A percentile compares a stretch with the other conserved stretches of the same genome.
phyloP scores from a whole-genome alignment of 2,329 filamentous ascomycete genomes.

The Colletotrichum gloeosporioides region DNA sequence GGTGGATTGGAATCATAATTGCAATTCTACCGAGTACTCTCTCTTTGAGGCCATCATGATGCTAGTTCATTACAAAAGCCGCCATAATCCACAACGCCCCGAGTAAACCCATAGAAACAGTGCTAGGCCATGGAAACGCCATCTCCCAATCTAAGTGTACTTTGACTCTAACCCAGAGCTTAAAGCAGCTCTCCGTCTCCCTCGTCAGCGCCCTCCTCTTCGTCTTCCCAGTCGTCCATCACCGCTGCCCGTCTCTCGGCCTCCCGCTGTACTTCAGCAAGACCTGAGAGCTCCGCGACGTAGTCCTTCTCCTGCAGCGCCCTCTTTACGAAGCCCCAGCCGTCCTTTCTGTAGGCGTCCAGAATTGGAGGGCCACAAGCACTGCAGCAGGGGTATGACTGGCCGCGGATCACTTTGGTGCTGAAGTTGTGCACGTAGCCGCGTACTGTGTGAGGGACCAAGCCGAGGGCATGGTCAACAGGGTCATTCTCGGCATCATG shows the following conservation, averaged over 20 bases:
- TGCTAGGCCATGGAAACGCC: background rate
- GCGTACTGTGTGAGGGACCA: slow-evolving; percentile 81
- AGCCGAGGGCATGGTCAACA: slow-evolving; percentile 65
- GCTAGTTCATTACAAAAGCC: background rate
- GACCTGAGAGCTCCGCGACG: slow-evolving; percentile 76
- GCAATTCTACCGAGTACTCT: background rate
- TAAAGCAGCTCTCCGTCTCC: slow-evolving; percentile 55
- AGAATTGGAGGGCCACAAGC: slow-evolving; percentile 78
- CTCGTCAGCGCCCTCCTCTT: slow-evolving; percentile 56
- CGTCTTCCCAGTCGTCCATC: slow-evolving; percentile 65
- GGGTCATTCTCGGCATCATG: slow-evolving; percentile 59
- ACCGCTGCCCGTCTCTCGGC: slow-evolving; percentile 58
- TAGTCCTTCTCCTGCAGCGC: slow-evolving; percentile 79
- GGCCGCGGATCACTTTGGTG: slow-evolving; percentile 74
- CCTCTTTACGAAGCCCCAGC: slow-evolving; percentile 79
- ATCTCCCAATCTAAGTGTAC: background rate
- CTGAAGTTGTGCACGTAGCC: slow-evolving; percentile 78
- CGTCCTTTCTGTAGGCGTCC: slow-evolving; percentile 67
- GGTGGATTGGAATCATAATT: background rate
- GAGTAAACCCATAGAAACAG: background rate
- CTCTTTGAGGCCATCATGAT: background rate
- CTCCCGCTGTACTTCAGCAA: slow-evolving; percentile 72
- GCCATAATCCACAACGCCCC: background rate
- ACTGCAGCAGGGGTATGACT: slow-evolving; percentile 81
- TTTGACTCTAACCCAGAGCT: background rate